Evolutionary conservation across 257 asterid species (phyloP), one percentile per base, ranked within the genome.

Genomic region (Leptodermis oblonga): DNA sequence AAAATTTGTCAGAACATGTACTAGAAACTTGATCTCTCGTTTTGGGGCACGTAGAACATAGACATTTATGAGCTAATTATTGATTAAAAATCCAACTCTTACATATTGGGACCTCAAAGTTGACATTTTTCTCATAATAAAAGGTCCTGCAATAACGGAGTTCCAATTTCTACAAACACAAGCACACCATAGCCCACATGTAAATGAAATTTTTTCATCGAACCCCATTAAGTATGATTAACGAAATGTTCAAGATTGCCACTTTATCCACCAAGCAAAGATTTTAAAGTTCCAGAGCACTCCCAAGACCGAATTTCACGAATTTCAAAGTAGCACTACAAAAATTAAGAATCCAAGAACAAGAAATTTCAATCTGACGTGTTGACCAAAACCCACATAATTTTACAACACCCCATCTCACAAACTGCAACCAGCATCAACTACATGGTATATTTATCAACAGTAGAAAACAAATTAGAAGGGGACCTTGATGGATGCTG

Each of bases 401-500:
- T 59, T 59, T 31, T 3, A 59, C 6, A 31, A 15, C 36, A 61
- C 9, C 46, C 46, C 46, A 61, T 28, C 15, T 18, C 28, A 15
- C 18, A 51, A n/a, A 51, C 28, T 22, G 12, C 28, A 51, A n/a
- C 23, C 54, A 48, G 20, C 4, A 48, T 48, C 54, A 48, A 18
- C 22, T 15, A 59, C 15, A 23, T 31, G 1, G n/a, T 28, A 59
- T 13, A 33, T 14, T 12, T 25, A 10, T 5, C n/a, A 41, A 48
- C 28, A 15, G 18, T 26, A 26, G 11, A 33, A n/a, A 37, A 25
- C 15, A 33, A 11, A 33, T 61, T 9, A 23, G 31, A 36, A 41
- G 23, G 4, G 45, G 25, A 93, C 99, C 97, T 88, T 93, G 75
- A 88, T 69, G 54, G 99, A 93, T 22, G 99, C 96, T n/a, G 92